A percentile compares a stretch with the other conserved stretches of the same genome.
Conservation (phyloP, 257 asterid species). For the Paraleonurus japonicus region DNA sequence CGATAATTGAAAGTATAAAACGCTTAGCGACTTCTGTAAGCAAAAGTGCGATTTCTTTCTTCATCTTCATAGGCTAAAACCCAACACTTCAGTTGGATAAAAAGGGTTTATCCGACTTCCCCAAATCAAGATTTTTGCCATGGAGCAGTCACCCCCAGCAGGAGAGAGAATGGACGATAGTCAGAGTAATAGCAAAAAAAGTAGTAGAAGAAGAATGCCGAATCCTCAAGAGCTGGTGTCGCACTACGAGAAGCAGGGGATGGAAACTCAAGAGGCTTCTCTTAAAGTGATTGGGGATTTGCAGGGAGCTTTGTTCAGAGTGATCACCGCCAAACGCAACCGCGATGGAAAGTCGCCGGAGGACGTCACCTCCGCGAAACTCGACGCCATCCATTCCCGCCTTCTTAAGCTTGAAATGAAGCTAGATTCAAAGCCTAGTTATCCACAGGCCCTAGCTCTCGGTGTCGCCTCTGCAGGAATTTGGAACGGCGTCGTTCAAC, state of each 20-base stretch:
- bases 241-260: conserved; percentile 85
- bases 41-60: no score
- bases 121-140: background rate
- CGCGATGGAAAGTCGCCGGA: conserved; percentile 24
- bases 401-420: conserved; percentile 62
- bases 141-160: conserved; percentile 29
- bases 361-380: conserved; percentile 48
- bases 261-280: conserved; percentile 75
- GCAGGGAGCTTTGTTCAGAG: conserved; percentile 69
- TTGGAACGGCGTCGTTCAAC: conserved; percentile 45
- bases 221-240: conserved; percentile 67
- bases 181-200: conserved; percentile 24
- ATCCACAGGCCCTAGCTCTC: conserved; percentile 59
- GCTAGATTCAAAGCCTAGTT: conserved; percentile 82
- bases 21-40: no score
- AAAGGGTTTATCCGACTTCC: conserved; percentile 22
- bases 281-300: conserved; percentile 78
- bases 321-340: conserved; percentile 33
- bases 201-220: conserved; percentile 51
- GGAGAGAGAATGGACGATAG: background rate
- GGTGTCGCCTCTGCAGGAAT: conserved; percentile 71
- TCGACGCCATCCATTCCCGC: conserved; percentile 67
- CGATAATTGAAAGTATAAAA: no score
- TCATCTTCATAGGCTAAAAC: no score
- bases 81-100: background rate